Evolutionary conservation across 164 flowering plant species (phyloP), one percentile per base, ranked within the genome.

Genomic region (Stephania cephalantha): DNA sequence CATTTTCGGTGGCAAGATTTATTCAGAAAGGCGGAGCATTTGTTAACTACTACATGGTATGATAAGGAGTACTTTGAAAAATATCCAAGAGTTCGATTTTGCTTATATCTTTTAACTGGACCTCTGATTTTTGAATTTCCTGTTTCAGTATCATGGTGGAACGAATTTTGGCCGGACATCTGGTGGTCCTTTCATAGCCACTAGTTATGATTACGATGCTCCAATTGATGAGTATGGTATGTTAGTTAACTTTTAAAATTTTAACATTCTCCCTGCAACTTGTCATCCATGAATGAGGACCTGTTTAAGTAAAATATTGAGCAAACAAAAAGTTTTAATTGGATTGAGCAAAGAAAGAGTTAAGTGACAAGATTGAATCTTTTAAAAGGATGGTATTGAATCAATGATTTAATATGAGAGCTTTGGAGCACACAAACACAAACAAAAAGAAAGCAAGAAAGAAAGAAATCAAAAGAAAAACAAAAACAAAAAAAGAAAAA

Each of bases 201-300:
- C 99, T 69, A 94, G 97, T 77, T 96, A 94, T 82, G 99, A 96
- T 74, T 96, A 96, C 84, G 99, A 96, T 86, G 98, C 99, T 71
- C 99, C 98, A 64, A 82, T 96, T 64, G 99, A 96, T 85, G 99
- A 96, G 86, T 96, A 87, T 77, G 99, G 99, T 94, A 90, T 10
- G 85, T 15, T n/a, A 20, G 55, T n/a, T 31, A 9, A 46, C 13
- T 69, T 35, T 53, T 65, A 67, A 35, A 55, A 17, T 73, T 74
- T 48, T 61, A 61, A 61, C 66, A n/a, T 61, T 22, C 9, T 61
- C 20, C 5, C 22, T 8, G 12, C 55, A 9, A 10, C 55, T 50
- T 11, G 15, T 63, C 66, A 63, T 63, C 66, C 66, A 63, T 63
- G 55, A 50, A 50, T 50, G 55, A 50, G 55, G 11, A 10, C 15